phyloP scores from a whole-genome alignment of 768 basidiomycete genomes.

The Tylopilus intermedius region DNA sequence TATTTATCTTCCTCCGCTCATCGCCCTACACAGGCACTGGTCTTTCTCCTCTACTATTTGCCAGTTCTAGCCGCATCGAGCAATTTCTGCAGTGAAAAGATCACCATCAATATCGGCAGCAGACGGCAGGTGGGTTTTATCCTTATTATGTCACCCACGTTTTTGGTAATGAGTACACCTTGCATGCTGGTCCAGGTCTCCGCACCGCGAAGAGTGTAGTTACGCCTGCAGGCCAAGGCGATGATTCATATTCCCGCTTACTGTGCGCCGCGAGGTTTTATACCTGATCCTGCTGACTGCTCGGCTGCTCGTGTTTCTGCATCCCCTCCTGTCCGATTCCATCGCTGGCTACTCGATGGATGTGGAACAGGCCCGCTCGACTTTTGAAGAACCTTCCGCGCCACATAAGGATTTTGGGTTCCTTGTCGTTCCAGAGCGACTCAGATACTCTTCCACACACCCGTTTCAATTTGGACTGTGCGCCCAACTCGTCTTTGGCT shows the following conservation, averaged over 20 bases:
- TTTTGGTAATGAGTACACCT: not conserved
- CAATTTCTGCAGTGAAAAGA: not conserved
- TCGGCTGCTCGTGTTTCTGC: not conserved
- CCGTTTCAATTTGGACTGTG: slow-evolving; percentile 13
- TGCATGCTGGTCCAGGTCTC: slow-evolving; percentile 1
- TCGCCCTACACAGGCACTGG: not conserved
- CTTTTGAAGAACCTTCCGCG: not conserved
- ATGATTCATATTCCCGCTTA: slow-evolving; percentile 13
- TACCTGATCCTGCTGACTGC: slow-evolving; percentile 2
- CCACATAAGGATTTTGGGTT: slow-evolving; percentile 14
- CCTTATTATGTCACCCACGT: not conserved
- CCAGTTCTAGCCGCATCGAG: too few species aligned
- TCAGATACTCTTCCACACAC: slow-evolving; percentile 8
- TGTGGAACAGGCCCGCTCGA: slow-evolving; percentile 7
- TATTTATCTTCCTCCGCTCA: not conserved
- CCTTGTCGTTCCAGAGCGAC: slow-evolving; percentile 11
- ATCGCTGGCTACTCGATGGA: slow-evolving; percentile 14
- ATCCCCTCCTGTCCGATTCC: not conserved
- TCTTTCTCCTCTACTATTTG: not conserved
- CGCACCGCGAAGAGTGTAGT: not conserved
- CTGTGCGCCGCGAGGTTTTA: slow-evolving; percentile 9
- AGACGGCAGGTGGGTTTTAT: not conserved
- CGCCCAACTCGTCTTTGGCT: slow-evolving; percentile 13
- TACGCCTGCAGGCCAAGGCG: slow-evolving; percentile 8
- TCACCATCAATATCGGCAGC: not conserved